Evolutionary conservation across 352 stramenopile genomes (phyloP).

Genomic region (Pythium sukuiense): DNA sequence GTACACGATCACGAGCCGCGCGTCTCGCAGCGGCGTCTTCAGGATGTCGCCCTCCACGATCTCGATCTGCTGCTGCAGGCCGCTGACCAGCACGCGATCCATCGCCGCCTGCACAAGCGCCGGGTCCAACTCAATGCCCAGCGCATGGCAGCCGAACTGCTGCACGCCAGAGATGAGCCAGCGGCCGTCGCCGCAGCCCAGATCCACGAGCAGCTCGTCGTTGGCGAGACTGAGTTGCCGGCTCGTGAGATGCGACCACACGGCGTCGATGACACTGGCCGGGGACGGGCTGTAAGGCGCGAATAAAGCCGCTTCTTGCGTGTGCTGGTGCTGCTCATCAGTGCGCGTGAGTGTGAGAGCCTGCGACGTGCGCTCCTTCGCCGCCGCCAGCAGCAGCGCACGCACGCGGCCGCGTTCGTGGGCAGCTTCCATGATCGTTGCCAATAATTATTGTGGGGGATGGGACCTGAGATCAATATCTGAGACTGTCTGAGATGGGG

Average conservation of each 20-base stretch:
- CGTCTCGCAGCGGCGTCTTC: slow-evolving; percentile 42
- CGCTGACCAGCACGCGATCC: slow-evolving; percentile 21
- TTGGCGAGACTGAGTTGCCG: slow-evolving; percentile 22
- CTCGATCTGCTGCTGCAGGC: slow-evolving; percentile 41
- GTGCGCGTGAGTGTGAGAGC: slow-evolving; percentile 39
- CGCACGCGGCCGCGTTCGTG: slow-evolving; percentile 37
- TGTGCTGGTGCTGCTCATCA: background rate
- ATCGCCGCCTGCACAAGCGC: slow-evolving; percentile 45
- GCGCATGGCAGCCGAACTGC: slow-evolving; percentile 52
- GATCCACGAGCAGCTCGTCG: slow-evolving; percentile 72
- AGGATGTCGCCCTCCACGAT: slow-evolving; percentile 67
- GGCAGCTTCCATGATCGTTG: background rate
- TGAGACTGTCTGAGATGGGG: background rate
- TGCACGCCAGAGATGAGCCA: slow-evolving; percentile 75
- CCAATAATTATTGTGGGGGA: slow-evolving; percentile 1
- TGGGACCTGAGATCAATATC: slow-evolving; percentile 12
- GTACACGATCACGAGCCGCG: slow-evolving; percentile 80
- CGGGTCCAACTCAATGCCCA: slow-evolving; percentile 73
- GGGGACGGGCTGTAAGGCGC: slow-evolving; percentile 79
- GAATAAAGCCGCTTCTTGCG: slow-evolving; percentile 40
- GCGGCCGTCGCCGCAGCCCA: slow-evolving; percentile 77
- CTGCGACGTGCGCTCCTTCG: slow-evolving; percentile 45
- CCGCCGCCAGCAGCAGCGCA: slow-evolving; percentile 64
- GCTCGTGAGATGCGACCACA: slow-evolving; percentile 54
- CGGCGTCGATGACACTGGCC: slow-evolving; percentile 46